Conservation (phyloP, 2,329 filamentous ascomycete species). For the Fusarium sp. region DNA sequence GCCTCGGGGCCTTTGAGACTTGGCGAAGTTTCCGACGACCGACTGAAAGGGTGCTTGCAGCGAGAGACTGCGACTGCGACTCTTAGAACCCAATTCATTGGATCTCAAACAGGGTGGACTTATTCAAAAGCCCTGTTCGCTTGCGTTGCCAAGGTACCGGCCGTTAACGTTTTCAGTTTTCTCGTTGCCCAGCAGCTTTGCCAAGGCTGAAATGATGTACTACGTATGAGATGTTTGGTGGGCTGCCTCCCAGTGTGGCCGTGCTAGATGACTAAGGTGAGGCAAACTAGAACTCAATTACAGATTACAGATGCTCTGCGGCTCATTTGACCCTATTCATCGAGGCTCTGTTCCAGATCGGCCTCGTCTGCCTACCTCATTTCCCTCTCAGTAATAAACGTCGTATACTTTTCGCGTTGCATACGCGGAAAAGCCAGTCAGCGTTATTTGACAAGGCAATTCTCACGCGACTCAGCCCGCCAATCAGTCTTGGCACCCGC, state of each 20-base stretch:
- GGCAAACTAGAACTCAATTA: neutral
- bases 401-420: conserved; percentile 11
- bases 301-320: conserved; percentile 7
- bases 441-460: conserved; percentile 29
- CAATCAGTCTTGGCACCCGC: conserved; percentile 43
- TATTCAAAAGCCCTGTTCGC: conserved; percentile 29
- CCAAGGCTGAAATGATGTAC: conserved; percentile 38
- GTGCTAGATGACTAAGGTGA: conserved; percentile 21
- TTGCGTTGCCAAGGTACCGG: conserved; percentile 44
- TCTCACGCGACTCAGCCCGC: conserved; percentile 45
- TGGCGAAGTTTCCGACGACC: conserved; percentile 17
- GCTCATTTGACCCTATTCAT: conserved; percentile 13
- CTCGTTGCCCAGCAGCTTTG: conserved; percentile 41
- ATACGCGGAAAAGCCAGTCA: conserved; percentile 35
- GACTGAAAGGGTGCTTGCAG: conserved; percentile 24
- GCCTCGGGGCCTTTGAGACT: conserved; percentile 25
- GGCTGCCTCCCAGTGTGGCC: conserved; percentile 40
- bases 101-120: conserved; percentile 35
- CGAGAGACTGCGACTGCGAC: neutral
- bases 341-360: conserved; percentile 24
- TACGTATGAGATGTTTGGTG: conserved; percentile 10
- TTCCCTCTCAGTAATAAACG: conserved; percentile 29
- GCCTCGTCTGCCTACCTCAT: conserved; percentile 14
- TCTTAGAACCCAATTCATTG: conserved; percentile 12
- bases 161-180: conserved; percentile 32